Base-by-base conservation (phyloP, 805 yeast genomes). In the Kazachstania taianensis region DNA sequence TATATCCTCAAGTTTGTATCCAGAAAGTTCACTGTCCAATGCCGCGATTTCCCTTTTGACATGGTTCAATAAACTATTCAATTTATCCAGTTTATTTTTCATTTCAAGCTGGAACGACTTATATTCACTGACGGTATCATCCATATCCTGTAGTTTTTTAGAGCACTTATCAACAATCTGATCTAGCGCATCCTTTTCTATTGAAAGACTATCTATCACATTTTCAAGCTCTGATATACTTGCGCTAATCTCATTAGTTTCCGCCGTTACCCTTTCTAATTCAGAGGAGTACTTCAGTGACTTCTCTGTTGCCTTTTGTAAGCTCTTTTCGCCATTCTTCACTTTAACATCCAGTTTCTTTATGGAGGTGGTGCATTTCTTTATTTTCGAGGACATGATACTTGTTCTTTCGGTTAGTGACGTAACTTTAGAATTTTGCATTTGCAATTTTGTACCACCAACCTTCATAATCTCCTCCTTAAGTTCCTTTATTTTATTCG, bases 391-490 rank as follows among this genome's bases (percentile, higher is more conserved):
- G 24, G 61, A 63, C 10, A 75, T 55, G 14, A 79, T 70, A 36
- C 77, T 82, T 20, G 81, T 70, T 48, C 74, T 72, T 46, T 81
- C 82, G 29, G 66, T 64, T 23, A 81, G 65, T 2, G 94, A 80
- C 47, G 77, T 86, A 7, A 92, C 95, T 50, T 76, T 81, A 1
- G 94, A 73, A 41, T 75, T 80, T 49, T 86, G 96, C 41, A 81
- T 56, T 38, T 83, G 75, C 43, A 92, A 65, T 42, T 76, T 76
- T 7, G 82, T 78, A 41, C 99, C 99, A 36, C 99, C 99, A 36
- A 84, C 79, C 33, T 81, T 78, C 82, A 87, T 75, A 27, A 92
- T 84, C 50, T 77, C 70, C 38, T 78, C 82, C 45, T 85, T 87
- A 3, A 87, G 60, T 0, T 47, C 65, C 9, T 67, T 65, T 28